Percentiles rank a stretch among this genome's conserved stretches.
phyloP scores from a whole-genome alignment of 78 protist species.

The Emiliania huxleyi region DNA sequence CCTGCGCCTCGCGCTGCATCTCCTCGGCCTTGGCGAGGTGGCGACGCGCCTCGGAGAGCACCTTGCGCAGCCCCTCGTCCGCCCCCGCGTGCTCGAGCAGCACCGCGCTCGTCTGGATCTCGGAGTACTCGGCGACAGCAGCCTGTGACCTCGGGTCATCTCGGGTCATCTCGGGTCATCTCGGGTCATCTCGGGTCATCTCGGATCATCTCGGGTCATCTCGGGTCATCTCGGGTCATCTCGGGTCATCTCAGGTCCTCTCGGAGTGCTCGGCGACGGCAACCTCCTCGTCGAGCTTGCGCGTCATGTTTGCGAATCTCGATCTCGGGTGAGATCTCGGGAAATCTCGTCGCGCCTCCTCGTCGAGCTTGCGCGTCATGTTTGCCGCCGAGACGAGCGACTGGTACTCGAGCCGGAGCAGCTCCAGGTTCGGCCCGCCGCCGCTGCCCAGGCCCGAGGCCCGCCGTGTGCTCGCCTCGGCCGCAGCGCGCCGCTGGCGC shows the following conservation, averaged over 20 bases:
- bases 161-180: too few relatives aligned
- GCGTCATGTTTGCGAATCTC: neutral
- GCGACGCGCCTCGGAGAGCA: neutral
- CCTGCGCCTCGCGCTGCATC: neutral
- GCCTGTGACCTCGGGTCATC: too few relatives aligned
- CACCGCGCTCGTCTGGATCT: neutral
- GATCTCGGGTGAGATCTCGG: too few relatives aligned
- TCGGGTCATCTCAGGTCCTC: too few relatives aligned
- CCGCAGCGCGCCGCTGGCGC: neutral
- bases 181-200: too few relatives aligned
- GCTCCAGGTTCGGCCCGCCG: neutral
- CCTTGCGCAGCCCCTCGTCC: neutral
- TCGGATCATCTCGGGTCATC: too few relatives aligned
- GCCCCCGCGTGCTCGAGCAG: neutral
- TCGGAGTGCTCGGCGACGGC: too few relatives aligned
- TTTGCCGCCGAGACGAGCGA: neutral
- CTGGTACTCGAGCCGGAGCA: neutral
- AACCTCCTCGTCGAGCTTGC: neutral
- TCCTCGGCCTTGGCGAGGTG: neutral
- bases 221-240: too few relatives aligned
- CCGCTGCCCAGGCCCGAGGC: neutral
- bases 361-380: neutral
- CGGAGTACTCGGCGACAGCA: too few relatives aligned
- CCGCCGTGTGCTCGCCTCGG: neutral
- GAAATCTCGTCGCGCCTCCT: too few relatives aligned